A percentile compares a stretch with the other conserved stretches of the same genome.
Conservation (phyloP, 305 asterid species). For the Stenogyne calaminthoides region DNA sequence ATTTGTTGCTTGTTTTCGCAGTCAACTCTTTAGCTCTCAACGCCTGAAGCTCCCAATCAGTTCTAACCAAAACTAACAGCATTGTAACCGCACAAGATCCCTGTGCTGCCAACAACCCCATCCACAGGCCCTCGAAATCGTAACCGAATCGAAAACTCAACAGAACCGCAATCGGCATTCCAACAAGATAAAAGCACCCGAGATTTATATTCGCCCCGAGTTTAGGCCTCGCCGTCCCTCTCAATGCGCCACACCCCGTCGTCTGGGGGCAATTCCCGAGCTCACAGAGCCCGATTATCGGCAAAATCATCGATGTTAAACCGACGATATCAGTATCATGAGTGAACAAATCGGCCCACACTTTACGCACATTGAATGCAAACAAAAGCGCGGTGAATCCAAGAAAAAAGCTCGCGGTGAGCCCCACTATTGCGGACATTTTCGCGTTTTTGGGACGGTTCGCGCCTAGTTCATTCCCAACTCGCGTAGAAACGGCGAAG, state of each 20-base stretch:
- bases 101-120: slow-evolving; percentile 52
- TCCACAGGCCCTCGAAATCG: slow-evolving; percentile 53
- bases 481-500: slow-evolving; percentile 49
- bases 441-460: slow-evolving; percentile 37
- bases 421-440: slow-evolving; percentile 38
- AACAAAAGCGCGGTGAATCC: slow-evolving; percentile 40
- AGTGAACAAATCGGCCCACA: slow-evolving; percentile 48
- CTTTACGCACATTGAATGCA: slow-evolving; percentile 37
- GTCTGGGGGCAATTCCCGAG: slow-evolving; percentile 65
- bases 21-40: slow-evolving; percentile 46
- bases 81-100: slow-evolving; percentile 46
- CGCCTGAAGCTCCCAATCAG: slow-evolving; percentile 54
- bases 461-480: slow-evolving; percentile 52
- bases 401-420: slow-evolving; percentile 30
- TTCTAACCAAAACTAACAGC: slow-evolving; percentile 38
- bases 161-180: slow-evolving; percentile 51
- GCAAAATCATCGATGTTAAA: slow-evolving; percentile 43
- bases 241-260: slow-evolving; percentile 45
- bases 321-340: slow-evolving; percentile 37
- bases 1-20: slow-evolving; percentile 9
- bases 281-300: slow-evolving; percentile 54
- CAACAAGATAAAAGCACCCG: slow-evolving; percentile 50
- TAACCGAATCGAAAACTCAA: slow-evolving; percentile 37
- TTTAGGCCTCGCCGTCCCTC: slow-evolving; percentile 55
- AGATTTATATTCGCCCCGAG: slow-evolving; percentile 51